Base-by-base conservation (phyloP, 169 alveolate genomes). In the Eimeria nieschulzi region DNA sequence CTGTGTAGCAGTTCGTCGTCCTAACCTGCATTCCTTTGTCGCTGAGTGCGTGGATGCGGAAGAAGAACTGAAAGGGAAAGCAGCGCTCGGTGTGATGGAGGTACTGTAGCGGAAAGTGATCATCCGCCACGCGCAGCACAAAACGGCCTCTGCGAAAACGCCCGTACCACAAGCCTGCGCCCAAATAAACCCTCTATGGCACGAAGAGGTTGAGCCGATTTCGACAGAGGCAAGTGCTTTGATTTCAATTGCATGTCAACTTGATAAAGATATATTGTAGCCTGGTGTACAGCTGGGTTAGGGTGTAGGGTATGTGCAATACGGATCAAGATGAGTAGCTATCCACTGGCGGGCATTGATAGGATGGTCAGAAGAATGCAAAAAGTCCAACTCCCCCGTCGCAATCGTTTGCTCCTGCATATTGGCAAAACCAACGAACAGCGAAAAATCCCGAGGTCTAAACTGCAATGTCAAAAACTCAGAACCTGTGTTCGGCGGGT, bases 311-410 rank as follows among this genome's bases (percentile, higher is more conserved):
- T 59, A 13, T 59, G n/a, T 13, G 13, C n/a, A 59, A 59, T 70
- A 68, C 83, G 83, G 71, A 15, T 53, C 73, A 51, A 85, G 63
- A 7, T 78, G 87, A 7, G 90, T 76, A 59, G 93, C 93, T 9
- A 90, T 33, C 93, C 93, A 90, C 82, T 90, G 93, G 46, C 93
- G 93, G 21, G 76, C 87, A 55, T 90, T 90, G 23, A 79, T 56
- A 9, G 93, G 93, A 19, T 55, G 64, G 2, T 46, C 9, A 23
- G 80, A 73, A 55, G 68, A 19, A 61, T 79, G 66, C 66, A 90
- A 23, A 79, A 78, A 90, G 90, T 90, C 93, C 39, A 90, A 46
- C 53, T 90, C 93, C 56, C 90, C 90, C 72, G 54, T 19, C 8
- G 87, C 75, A 8, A 90, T 59, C 53, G 87, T 73, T 12, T 75